phyloP scores from a whole-genome alignment of 345 rosid species.

The Psidium friedrichsthalianum region DNA sequence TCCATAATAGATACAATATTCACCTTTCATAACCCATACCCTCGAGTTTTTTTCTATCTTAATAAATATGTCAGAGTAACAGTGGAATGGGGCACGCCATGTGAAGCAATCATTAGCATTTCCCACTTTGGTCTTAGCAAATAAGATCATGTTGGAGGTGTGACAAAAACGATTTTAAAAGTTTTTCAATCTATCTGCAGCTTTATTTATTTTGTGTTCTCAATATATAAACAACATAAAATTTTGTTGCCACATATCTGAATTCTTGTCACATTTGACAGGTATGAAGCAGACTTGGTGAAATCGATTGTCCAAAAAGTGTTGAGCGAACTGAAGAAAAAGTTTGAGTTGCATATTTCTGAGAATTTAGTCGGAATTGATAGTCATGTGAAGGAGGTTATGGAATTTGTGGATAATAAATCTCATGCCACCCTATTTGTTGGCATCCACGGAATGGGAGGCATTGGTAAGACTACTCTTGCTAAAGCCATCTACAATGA shows the following conservation, averaged over 20 bases:
- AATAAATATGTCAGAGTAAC: background rate
- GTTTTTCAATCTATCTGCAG: background rate
- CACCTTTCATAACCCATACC: background rate
- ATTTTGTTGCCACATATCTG: background rate
- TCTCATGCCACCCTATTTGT: background rate
- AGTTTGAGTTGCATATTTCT: background rate
- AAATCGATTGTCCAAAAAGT: background rate
- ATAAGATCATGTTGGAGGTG: background rate
- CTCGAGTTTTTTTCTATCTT: background rate
- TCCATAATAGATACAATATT: background rate
- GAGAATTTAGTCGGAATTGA: background rate
- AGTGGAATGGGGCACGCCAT: background rate
- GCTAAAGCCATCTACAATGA: background rate
- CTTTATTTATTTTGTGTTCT: fast-evolving
- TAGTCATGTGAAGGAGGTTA: background rate
- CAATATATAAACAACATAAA: no score
- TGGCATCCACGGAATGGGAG: background rate
- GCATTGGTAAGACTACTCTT: background rate
- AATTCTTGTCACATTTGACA: background rate
- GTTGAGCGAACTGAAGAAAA: background rate
- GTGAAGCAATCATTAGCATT: background rate
- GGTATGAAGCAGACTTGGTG: background rate
- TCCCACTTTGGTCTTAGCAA: background rate
- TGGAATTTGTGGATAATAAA: background rate
- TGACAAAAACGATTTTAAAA: fast-evolving